These are phyloP conservation scores for Heliamphora pulchella DNA, from an alignment of 179 eudicot genomes.

Conservation along the genomic window DNA sequence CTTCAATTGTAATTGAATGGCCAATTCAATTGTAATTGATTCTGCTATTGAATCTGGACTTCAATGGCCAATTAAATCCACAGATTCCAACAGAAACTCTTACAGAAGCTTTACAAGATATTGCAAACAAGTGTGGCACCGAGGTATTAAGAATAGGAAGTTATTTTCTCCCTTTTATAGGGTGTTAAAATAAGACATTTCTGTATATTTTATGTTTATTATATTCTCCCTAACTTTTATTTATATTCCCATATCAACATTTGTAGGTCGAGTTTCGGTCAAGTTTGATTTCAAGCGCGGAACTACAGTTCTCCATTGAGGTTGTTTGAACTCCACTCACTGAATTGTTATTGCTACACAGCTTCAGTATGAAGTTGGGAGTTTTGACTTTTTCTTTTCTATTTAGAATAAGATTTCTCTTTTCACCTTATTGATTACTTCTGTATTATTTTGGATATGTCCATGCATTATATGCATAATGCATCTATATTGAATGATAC, in stretches of 20 bases:
- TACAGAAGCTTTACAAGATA: constrained; percentile 63
- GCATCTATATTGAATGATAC: neutral
- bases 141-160: constrained; percentile 42
- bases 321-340: constrained; percentile 27
- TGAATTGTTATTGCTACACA: neutral
- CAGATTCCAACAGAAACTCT: constrained; percentile 50
- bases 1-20: too few relatives aligned
- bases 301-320: constrained; percentile 70
- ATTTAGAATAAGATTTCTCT: neutral
- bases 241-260: neutral
- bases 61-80: constrained; percentile 34
- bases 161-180: neutral
- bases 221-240: neutral
- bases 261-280: constrained; percentile 73
- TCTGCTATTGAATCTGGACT: constrained; percentile 53
- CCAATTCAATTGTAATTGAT: too few relatives aligned
- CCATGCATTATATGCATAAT: neutral
- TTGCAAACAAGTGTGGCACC: constrained; percentile 78
- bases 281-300: constrained; percentile 41
- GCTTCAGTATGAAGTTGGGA: neutral
- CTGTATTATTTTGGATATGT: neutral
- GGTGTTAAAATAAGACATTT: neutral
- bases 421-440: neutral
- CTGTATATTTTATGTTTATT: neutral
- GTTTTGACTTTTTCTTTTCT: neutral